Conservation (phyloP, 2,329 filamentous ascomycete genomes). For the Neoscytalidium dimidiatum region DNA sequence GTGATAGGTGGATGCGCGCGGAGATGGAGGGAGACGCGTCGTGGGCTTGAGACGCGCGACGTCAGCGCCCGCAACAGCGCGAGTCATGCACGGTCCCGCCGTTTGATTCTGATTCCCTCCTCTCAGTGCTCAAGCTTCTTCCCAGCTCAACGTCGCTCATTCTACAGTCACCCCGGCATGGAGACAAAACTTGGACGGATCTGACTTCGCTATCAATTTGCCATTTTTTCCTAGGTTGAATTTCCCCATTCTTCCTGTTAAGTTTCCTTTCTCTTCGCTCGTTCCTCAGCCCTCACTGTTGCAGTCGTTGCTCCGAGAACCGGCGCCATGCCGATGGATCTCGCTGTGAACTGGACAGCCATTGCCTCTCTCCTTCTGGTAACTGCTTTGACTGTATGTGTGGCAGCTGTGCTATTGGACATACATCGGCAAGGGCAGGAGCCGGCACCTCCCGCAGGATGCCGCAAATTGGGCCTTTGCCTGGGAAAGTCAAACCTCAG, state of each 20-base stretch:
- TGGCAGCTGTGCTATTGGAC: conserved; percentile 5
- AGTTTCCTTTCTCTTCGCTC: neutral
- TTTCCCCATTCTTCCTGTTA: neutral
- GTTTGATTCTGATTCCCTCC: neutral
- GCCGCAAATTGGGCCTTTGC: conserved; percentile 54
- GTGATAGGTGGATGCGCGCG: neutral
- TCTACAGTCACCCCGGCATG: neutral
- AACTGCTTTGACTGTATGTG: neutral
- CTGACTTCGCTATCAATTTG: neutral
- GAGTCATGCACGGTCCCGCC: neutral
- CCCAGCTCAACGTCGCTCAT: neutral
- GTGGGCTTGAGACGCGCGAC: conserved; percentile 7
- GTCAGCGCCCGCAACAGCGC: neutral
- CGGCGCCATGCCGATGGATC: conserved; percentile 36
- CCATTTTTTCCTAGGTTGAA: neutral
- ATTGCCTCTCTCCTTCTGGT: neutral
- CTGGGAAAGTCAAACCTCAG: conserved; percentile 51
- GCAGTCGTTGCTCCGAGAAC: conserved; percentile 25
- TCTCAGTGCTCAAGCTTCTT: neutral
- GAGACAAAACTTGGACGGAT: no score
- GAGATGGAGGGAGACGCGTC: conserved; percentile 7
- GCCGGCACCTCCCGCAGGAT: conserved; percentile 43
- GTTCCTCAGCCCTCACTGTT: neutral
- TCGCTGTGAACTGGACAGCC: neutral
- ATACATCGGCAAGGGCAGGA: neutral